A percentile compares a stretch with the other conserved stretches of the same genome.
Evolutionary conservation across 2,329 filamentous ascomycete genomes (phyloP).

Genomic region (Trichoderma sp.): DNA sequence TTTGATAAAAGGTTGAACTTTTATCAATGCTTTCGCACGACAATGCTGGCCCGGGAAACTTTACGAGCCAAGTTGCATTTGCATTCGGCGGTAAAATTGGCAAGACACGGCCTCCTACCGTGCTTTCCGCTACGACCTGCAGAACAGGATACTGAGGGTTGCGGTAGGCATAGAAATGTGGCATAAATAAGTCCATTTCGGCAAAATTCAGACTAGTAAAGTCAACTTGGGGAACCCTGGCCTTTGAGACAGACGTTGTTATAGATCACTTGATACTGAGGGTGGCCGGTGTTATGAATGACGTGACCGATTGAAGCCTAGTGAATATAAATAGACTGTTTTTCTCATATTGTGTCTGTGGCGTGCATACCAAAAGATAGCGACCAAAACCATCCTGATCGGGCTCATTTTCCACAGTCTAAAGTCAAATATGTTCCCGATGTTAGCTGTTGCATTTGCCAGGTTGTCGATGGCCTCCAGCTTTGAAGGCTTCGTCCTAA

Average conservation of each 20-base stretch:
- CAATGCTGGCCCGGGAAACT: not conserved
- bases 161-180: not conserved
- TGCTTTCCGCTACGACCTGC: not conserved
- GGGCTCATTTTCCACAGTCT: not conserved
- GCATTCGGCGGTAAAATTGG: not conserved
- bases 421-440: not conserved
- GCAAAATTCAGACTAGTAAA: not conserved
- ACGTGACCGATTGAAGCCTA: not conserved
- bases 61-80: not conserved
- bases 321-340: not conserved
- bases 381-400: not conserved
- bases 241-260: not conserved
- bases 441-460: not conserved
- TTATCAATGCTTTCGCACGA: not conserved
- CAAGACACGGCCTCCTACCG: not conserved
- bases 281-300: not conserved
- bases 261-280: not conserved
- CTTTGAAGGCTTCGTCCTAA: not conserved
- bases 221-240: not conserved
- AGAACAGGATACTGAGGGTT: not conserved
- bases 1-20: not conserved
- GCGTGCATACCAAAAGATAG: not conserved
- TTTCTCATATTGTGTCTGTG: not conserved
- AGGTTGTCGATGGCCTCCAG: not conserved
- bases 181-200: too few relatives aligned